Conservation (phyloP, 1,284 basidiomycete species). For the Moesziomyces sp. region DNA sequence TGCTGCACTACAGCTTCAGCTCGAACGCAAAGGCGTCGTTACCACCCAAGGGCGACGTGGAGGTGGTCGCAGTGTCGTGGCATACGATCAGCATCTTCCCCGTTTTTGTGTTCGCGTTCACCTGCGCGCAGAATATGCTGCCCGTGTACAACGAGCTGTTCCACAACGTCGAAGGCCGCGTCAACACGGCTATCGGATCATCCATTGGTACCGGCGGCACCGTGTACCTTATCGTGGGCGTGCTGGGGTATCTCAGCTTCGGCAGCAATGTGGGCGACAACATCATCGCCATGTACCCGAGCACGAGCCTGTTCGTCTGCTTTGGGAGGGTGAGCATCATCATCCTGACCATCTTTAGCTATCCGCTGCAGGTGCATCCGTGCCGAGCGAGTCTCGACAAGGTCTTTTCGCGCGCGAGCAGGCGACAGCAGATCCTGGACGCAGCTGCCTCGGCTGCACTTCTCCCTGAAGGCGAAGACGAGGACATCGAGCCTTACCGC, state of each 20-base stretch:
- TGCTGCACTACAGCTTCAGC: constrained; percentile 58
- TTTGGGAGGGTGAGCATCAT: constrained; percentile 93
- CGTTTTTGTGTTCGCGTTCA: constrained; percentile 87
- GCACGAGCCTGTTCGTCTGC: constrained; percentile 91
- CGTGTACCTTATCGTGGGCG: constrained; percentile 64
- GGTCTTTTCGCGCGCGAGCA: constrained; percentile 72
- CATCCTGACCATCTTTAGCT: constrained; percentile 73
- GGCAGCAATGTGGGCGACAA: constrained; percentile 74
- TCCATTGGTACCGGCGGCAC: constrained; percentile 77
- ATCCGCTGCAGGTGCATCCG: constrained; percentile 79
- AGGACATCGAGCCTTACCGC: constrained; percentile 25
- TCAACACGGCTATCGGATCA: constrained; percentile 86
- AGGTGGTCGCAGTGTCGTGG: constrained; percentile 69
- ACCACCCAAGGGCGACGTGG: constrained; percentile 52
- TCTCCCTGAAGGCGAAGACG: constrained; percentile 14
- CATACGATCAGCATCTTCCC: constrained; percentile 83
- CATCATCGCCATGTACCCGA: constrained; percentile 75
- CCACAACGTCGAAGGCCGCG: constrained; percentile 80
- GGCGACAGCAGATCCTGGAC: constrained; percentile 40
- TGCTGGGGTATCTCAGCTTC: constrained; percentile 93
- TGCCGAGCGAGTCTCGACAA: constrained; percentile 93
- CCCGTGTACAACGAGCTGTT: constrained; percentile 93
- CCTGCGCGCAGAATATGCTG: constrained; percentile 62
- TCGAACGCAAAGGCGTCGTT: constrained; percentile 42
- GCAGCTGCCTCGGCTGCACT: constrained; percentile 29